Percentiles rank a stretch among this genome's conserved stretches.
These are phyloP conservation scores for Ophiostoma australiae DNA, from an alignment of 2,329 filamentous ascomycete genomes.

Conservation along the genomic window DNA sequence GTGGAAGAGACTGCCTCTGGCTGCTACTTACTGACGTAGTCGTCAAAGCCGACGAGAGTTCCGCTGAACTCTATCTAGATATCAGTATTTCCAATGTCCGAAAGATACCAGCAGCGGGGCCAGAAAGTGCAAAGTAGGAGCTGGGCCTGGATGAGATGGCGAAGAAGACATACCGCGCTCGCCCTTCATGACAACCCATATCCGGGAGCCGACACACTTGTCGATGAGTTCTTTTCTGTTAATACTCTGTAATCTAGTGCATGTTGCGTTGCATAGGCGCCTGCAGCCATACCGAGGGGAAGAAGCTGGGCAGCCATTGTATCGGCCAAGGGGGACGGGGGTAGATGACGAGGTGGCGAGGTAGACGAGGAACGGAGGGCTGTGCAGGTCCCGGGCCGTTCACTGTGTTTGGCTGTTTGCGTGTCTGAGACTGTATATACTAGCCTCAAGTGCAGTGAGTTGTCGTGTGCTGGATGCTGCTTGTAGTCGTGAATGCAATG, in stretches of 20 bases:
- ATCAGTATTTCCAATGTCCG: constrained; percentile 14
- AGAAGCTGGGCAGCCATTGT: constrained; percentile 69
- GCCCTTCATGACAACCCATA: constrained; percentile 99
- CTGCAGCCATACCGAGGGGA: constrained; percentile 54
- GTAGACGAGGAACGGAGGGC: not conserved
- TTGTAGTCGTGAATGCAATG: not conserved
- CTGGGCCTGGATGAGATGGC: not conserved
- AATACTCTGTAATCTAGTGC: not conserved
- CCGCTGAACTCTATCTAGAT: constrained; percentile 75
- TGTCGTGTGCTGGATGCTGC: not conserved
- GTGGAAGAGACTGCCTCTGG: not conserved
- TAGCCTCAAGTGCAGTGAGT: not conserved
- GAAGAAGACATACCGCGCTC: constrained; percentile 69
- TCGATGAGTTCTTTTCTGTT: constrained; percentile 77
- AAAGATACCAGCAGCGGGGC: not conserved
- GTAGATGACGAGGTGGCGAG: not conserved
- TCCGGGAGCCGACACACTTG: constrained; percentile 94
- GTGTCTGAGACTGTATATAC: not conserved
- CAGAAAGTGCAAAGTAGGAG: not conserved
- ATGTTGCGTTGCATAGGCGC: not conserved
- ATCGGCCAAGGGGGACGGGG: not conserved
- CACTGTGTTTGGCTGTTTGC: not conserved
- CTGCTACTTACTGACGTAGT: constrained; percentile 90
- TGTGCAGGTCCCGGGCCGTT: not conserved
- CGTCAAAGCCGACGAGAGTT: constrained; percentile 90